phyloP scores from a whole-genome alignment of 164 flowering plant species.

The Kingdonia uniflora region DNA sequence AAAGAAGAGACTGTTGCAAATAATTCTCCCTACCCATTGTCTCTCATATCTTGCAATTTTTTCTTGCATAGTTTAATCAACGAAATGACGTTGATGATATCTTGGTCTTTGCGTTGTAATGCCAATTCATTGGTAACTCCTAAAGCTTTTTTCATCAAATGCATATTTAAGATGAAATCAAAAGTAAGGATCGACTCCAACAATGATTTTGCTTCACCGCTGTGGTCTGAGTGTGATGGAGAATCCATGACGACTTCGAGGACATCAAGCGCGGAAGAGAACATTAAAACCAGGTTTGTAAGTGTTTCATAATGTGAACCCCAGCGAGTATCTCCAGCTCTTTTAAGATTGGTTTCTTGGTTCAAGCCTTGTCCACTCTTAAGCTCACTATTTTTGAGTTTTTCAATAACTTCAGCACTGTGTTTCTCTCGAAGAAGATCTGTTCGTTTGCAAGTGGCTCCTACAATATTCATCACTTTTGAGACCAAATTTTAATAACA shows the following conservation, averaged over 20 bases:
- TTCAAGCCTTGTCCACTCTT: background rate
- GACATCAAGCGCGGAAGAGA: slow-evolving; percentile 6
- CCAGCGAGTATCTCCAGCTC: slow-evolving; percentile 10
- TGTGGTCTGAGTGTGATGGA: background rate
- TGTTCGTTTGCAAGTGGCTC: background rate
- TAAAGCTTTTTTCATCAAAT: background rate
- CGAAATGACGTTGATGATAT: background rate
- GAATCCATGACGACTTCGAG: background rate
- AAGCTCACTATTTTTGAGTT: background rate
- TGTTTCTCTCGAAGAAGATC: background rate
- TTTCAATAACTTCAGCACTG: background rate
- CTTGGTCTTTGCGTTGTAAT: background rate
- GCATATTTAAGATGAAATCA: background rate
- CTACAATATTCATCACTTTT: background rate
- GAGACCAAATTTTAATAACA: background rate
- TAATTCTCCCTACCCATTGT: background rate
- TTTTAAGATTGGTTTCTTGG: background rate
- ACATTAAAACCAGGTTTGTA: background rate
- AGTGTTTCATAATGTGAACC: slow-evolving; percentile 6
- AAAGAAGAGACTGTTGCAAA: background rate
- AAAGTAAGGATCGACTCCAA: background rate
- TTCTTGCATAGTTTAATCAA: background rate
- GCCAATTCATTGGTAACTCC: background rate
- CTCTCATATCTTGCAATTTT: background rate
- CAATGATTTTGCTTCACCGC: background rate